Evolutionary conservation across 495 filamentous ascomycete species (phyloP), one percentile per base, ranked within the genome.

Genomic region (Penicillium desertorum): DNA sequence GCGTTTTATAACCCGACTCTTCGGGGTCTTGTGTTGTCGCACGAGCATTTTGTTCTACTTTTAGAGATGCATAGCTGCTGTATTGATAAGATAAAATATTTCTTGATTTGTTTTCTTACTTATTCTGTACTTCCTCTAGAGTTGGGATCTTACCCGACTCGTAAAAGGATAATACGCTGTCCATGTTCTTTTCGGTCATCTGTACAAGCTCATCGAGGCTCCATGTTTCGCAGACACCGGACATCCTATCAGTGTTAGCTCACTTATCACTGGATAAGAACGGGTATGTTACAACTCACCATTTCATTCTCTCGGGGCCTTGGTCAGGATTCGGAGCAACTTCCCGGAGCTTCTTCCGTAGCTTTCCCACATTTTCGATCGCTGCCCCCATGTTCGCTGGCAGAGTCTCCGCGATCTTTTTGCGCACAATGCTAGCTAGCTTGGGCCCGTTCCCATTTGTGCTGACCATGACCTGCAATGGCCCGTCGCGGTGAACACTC

Each of bases 371-470:
- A 61, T 88, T 87, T 70, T 86, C 79, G 51, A 98, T 91, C 0
- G 95, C 93, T 19, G 84, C 81, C 1, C 94, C 94, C 34, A 88
- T 84, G 58, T 93, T 88, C 5, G 67, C 62, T 1, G 95, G 94
- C 55, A 98, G 71, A 32, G 76, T 81, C 22, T 76, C 81, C 14
- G 90, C 93, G 60, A 98, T 96, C 68, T 88, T 83, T 71, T 87
- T 83, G 47, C 95, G 76, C 37, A 98, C 86, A 53, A 93, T 86
- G 58, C 88, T 93, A 12, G 94, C 94, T 55, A 98, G 70, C 74
- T 93, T 88, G 1, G 94, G 94, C 0, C 94, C 94, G 68, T 97
- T 98, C 8, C 94, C 94, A 70, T 98, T 98, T 11, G 94, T 98
- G 70, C 88, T 92, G 47, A 98, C 92, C 94, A 98, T 98, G 59